These are phyloP conservation scores for Elaeis oleifera DNA, from an alignment of 202 grass and related monocot genomes.

Conservation along the genomic window DNA sequence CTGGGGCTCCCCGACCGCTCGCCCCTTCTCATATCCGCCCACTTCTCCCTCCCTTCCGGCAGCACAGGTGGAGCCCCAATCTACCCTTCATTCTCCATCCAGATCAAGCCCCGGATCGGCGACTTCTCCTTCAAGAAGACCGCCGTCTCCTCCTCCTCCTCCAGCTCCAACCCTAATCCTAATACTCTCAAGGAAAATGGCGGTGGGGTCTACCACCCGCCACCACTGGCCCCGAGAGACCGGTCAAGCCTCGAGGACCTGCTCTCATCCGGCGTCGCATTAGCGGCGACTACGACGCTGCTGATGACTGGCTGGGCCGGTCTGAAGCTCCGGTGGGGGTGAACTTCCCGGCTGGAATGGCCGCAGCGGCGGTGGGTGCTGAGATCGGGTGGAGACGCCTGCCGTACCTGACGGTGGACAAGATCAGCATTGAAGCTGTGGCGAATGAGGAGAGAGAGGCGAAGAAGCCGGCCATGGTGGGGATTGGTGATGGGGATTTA, in stretches of 20 bases:
- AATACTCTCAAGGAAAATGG: too few relatives aligned
- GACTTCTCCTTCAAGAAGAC: constrained; percentile 13
- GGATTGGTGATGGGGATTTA: background rate
- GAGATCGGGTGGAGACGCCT: background rate
- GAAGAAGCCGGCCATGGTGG: background rate
- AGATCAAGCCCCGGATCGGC: constrained; percentile 15
- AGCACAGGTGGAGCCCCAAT: too few relatives aligned
- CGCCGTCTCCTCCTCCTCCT: background rate
- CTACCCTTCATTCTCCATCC: constrained; percentile 9
- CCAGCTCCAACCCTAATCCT: too few relatives aligned
- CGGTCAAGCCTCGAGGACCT: background rate
- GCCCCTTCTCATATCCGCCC: constrained; percentile 28
- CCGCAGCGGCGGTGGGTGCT: background rate
- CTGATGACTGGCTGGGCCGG: background rate
- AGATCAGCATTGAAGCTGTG: background rate
- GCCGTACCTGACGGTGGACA: constrained; percentile 1
- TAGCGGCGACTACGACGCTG: background rate
- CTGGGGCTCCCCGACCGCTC: constrained; percentile 10
- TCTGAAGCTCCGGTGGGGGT: background rate
- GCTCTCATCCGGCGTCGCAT: background rate
- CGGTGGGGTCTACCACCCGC: too few relatives aligned
- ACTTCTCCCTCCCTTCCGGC: too few relatives aligned
- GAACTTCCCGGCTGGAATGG: background rate
- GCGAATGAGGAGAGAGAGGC: background rate
- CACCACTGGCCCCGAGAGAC: background rate